Evolutionary conservation across 2,329 filamentous ascomycete species (phyloP).

Genomic region (Teratosphaeria epicoccoides): DNA sequence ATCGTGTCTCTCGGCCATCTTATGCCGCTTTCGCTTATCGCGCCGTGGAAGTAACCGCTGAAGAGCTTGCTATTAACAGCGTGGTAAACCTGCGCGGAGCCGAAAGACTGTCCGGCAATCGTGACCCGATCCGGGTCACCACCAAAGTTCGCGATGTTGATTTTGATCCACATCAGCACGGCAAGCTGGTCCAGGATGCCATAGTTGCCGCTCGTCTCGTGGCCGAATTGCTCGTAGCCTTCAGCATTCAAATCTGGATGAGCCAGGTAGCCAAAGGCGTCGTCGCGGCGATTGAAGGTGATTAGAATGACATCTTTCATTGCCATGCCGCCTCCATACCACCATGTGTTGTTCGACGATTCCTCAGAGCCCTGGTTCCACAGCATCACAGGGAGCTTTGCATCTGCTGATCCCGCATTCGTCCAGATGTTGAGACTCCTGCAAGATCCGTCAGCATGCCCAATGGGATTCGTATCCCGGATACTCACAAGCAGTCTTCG

Average conservation of each 20-base stretch:
- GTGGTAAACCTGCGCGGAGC: not conserved
- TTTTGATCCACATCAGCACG: constrained; percentile 38
- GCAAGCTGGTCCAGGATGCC: constrained; percentile 43
- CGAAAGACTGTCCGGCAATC: constrained; percentile 34
- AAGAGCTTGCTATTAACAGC: not conserved
- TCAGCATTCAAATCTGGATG: constrained; percentile 26
- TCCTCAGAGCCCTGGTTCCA: not conserved
- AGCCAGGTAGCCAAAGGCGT: constrained; percentile 49
- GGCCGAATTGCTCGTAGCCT: constrained; percentile 26
- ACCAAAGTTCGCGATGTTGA: constrained; percentile 38
- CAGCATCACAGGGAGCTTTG: not conserved
- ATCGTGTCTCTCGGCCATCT: not conserved
- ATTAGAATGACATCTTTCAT: not conserved
- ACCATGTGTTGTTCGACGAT: not conserved
- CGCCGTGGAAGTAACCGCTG: not conserved
- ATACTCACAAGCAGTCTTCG: not conserved
- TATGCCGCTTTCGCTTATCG: not conserved
- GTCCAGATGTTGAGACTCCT: constrained; percentile 2
- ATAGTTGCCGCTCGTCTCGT: constrained; percentile 44
- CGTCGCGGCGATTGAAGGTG: constrained; percentile 48
- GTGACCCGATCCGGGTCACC: constrained; percentile 38
- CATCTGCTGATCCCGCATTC: not conserved
- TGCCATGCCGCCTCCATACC: not conserved
- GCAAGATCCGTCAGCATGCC: not conserved
- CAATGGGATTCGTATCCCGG: too few relatives aligned